Conservation (phyloP, 805 yeast species). For the Cyberlindnera euphorbiae region DNA sequence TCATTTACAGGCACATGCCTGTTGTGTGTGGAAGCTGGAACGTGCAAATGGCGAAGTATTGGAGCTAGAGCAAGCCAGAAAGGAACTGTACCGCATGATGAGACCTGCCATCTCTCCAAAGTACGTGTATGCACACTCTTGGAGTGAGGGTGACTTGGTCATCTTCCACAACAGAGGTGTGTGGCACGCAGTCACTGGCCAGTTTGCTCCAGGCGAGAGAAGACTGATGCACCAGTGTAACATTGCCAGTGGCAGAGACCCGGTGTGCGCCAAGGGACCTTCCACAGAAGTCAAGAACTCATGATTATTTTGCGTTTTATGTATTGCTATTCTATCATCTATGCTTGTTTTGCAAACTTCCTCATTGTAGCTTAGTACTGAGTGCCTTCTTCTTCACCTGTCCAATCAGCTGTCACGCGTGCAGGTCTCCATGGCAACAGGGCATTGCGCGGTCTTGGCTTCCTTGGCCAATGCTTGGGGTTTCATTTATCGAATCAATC, state of each 20-base stretch:
- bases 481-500: too few species aligned
- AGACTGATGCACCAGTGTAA: slow-evolving; percentile 93
- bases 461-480: too few species aligned
- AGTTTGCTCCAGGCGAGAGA: slow-evolving; percentile 69
- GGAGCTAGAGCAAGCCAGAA: slow-evolving; percentile 69
- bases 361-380: too few species aligned
- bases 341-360: too few species aligned
- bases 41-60: slow-evolving; percentile 53
- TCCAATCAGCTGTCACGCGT: too few species aligned
- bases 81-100: slow-evolving; percentile 68
- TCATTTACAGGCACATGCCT: slow-evolving; percentile 84
- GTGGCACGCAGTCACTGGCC: slow-evolving; percentile 91
- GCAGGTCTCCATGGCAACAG: too few species aligned
- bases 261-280: slow-evolving; percentile 32
- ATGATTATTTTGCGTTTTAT: too few species aligned
- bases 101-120: slow-evolving; percentile 79
- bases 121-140: slow-evolving; percentile 72
- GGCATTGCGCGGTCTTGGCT: too few species aligned
- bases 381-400: too few species aligned
- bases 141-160: slow-evolving; percentile 82
- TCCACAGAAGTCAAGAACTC: slow-evolving; percentile 7
- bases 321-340: too few species aligned
- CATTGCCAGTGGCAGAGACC: slow-evolving; percentile 78
- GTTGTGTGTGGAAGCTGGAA: slow-evolving; percentile 67
- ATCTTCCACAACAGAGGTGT: slow-evolving; percentile 87